phyloP scores from a whole-genome alignment of 257 asterid species.

The Verbascum thapsus region DNA sequence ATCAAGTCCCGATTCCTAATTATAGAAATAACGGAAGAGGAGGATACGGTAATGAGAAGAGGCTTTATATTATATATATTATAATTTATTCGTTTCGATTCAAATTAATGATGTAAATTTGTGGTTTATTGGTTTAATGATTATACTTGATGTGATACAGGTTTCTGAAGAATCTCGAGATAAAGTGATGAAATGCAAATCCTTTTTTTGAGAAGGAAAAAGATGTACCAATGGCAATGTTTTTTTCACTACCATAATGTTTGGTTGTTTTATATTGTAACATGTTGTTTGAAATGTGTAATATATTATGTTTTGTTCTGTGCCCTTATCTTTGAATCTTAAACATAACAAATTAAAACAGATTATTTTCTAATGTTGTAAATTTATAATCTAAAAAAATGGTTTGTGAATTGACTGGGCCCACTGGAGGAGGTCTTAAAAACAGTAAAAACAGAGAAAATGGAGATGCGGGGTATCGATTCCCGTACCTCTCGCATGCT shows the following conservation, averaged over 20 bases:
- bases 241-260: not conserved
- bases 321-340: not conserved
- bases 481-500: constrained; percentile 99
- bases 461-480: constrained; percentile 98
- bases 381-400: too few species aligned
- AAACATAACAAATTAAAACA: not conserved
- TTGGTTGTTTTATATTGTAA: not conserved
- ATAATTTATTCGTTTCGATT: too few species aligned
- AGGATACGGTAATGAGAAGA: constrained; percentile 31
- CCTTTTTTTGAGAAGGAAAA: not conserved
- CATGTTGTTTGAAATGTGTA: constrained; percentile 10
- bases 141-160: constrained; percentile 25
- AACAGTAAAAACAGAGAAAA: too few species aligned
- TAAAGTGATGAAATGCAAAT: constrained; percentile 14
- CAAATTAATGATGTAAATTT: too few species aligned
- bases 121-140: too few species aligned
- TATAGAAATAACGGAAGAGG: constrained; percentile 32
- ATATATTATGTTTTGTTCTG: constrained; percentile 12
- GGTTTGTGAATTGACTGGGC: too few species aligned
- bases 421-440: too few species aligned
- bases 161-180: constrained; percentile 39
- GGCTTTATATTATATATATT: not conserved
- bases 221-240: not conserved
- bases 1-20: constrained; percentile 45
- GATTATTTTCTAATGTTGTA: too few species aligned